phyloP scores from a whole-genome alignment of 1,284 basidiomycete genomes.

The Cryptococcus maquisensis region DNA sequence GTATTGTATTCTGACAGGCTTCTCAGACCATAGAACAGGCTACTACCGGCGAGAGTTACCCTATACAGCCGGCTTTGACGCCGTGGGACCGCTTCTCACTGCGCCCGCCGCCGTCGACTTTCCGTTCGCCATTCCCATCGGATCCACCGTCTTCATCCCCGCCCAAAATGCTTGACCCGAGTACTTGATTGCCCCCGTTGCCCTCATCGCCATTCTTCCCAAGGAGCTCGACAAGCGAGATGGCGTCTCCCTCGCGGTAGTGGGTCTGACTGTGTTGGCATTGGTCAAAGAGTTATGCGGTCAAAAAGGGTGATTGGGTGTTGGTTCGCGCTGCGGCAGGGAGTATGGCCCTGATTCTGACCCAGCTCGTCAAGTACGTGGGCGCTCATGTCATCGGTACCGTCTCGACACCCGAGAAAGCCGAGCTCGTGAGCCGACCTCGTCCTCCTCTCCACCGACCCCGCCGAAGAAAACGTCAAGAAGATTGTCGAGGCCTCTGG shows the following conservation, averaged over 20 bases:
- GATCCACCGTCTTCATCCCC: conserved; percentile 53
- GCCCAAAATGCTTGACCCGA: conserved; percentile 64
- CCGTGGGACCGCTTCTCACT: conserved; percentile 66
- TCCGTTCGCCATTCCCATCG: conserved; percentile 48
- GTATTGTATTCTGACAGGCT: neutral
- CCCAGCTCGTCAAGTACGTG: conserved; percentile 52
- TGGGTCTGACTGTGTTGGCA: conserved; percentile 74
- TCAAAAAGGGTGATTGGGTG: conserved; percentile 58
- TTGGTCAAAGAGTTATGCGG: conserved; percentile 72
- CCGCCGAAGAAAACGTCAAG: conserved; percentile 53
- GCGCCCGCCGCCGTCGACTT: conserved; percentile 52
- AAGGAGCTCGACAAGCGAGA: too few relatives aligned
- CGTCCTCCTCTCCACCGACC: conserved; percentile 70
- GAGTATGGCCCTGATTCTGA: conserved; percentile 55
- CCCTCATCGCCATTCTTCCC: conserved; percentile 57
- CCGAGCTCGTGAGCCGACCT: conserved; percentile 81
- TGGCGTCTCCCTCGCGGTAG: conserved; percentile 62
- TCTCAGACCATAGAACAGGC: conserved; percentile 45
- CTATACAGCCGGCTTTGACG: conserved; percentile 71
- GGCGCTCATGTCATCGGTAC: conserved; percentile 92
- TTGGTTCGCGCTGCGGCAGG: conserved; percentile 84
- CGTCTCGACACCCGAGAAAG: conserved; percentile 81
- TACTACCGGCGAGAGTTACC: conserved; percentile 60
- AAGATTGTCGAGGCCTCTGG: conserved; percentile 74
- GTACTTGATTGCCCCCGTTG: conserved; percentile 67